A percentile compares a stretch with the other conserved stretches of the same genome.
Conservation (phyloP, 1,284 basidiomycete genomes). For the Ganoderma lucidum region DNA sequence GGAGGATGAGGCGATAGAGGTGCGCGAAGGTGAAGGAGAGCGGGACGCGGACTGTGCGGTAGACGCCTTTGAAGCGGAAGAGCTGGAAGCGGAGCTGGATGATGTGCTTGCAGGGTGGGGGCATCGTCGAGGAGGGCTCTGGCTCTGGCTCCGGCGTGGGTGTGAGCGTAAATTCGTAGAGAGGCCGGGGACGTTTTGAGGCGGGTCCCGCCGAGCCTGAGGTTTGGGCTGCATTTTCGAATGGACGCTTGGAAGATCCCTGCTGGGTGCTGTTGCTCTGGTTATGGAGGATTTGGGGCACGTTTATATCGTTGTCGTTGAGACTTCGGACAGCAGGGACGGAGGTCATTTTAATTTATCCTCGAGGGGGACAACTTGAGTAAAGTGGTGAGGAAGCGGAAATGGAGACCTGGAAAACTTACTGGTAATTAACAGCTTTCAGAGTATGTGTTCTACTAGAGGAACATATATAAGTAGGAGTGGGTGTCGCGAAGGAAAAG, state of each 20-base stretch:
- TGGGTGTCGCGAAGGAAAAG: background rate
- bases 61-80: slow-evolving; percentile 41
- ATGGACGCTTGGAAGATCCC: background rate
- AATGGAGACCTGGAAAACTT: background rate
- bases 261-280: background rate
- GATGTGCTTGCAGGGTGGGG: slow-evolving; percentile 28
- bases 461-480: background rate
- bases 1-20: slow-evolving; percentile 44
- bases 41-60: slow-evolving; percentile 42
- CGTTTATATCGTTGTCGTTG: background rate
- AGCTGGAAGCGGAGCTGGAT: slow-evolving; percentile 45
- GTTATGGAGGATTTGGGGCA: background rate
- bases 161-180: background rate
- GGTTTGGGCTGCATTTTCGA: background rate
- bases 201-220: background rate
- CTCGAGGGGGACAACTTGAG: background rate
- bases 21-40: slow-evolving; percentile 46
- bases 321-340: background rate
- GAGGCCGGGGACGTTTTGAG: background rate
- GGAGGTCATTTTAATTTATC: background rate
- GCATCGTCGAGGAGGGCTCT: background rate
- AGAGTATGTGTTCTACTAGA: background rate
- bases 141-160: background rate
- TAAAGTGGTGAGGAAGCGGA: background rate
- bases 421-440: background rate